Conservation (phyloP, 148 eudicot genomes). For the Nepenthes gracilis region DNA sequence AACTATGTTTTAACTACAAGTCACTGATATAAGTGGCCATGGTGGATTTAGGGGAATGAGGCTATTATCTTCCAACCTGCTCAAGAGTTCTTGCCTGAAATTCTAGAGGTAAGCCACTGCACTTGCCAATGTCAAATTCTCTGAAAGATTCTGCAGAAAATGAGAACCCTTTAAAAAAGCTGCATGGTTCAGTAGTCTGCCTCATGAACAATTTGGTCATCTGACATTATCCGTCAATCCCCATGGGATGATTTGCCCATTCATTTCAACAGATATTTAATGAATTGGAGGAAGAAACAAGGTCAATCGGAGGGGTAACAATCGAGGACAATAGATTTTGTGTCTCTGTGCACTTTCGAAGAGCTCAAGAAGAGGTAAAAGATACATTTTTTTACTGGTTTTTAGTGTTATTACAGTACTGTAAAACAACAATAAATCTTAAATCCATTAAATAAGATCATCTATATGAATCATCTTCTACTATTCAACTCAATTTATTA, state of each 20-base stretch:
- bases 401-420: not conserved
- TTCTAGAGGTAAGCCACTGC: constrained; percentile 36
- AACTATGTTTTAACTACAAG: too few species aligned
- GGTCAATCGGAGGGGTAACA: constrained; percentile 34
- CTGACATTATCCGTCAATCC: not conserved
- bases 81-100: constrained; percentile 67
- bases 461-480: too few species aligned
- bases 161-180: not conserved
- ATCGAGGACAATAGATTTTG: constrained; percentile 88
- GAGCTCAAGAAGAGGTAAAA: constrained; percentile 50
- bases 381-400: not conserved
- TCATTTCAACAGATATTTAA: constrained; percentile 36
- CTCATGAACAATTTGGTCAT: not conserved
- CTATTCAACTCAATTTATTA: too few species aligned
- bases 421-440: not conserved
- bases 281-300: constrained; percentile 40
- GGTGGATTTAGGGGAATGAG: constrained; percentile 43
- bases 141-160: not conserved
- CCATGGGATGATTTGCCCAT: too few species aligned
- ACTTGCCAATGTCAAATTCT: not conserved
- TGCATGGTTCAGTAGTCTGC: not conserved
- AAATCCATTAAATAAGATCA: not conserved
- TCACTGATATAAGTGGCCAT: not conserved
- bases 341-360: constrained; percentile 75
- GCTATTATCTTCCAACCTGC: constrained; percentile 71